These are phyloP conservation scores for Dipodascus geniculatus DNA, from an alignment of 805 yeast genomes.

Conservation along the genomic window DNA sequence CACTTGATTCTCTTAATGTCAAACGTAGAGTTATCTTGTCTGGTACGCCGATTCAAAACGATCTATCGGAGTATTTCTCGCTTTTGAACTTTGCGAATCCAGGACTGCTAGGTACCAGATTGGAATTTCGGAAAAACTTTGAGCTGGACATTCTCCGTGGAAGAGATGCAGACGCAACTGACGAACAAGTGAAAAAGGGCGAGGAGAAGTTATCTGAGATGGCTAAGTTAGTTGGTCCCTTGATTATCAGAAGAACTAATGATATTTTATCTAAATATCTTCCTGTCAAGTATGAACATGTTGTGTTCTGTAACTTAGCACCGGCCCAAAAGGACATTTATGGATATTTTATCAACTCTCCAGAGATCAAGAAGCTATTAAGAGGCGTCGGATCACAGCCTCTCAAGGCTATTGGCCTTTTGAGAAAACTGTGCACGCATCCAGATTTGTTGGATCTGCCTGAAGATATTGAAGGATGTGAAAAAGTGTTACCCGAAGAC, in stretches of 20 bases:
- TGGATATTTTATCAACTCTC: slow-evolving; percentile 62
- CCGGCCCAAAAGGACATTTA: slow-evolving; percentile 68
- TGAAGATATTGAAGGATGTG: slow-evolving; percentile 65
- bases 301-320: slow-evolving; percentile 77
- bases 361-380: slow-evolving; percentile 58
- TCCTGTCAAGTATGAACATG: slow-evolving; percentile 95
- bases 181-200: slow-evolving; percentile 59
- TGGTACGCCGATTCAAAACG: slow-evolving; percentile 96
- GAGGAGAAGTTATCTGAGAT: slow-evolving; percentile 58
- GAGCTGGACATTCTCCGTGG: slow-evolving; percentile 74
- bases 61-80: slow-evolving; percentile 86
- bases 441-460: slow-evolving; percentile 75
- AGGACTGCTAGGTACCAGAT: slow-evolving; percentile 74
- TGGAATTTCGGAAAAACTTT: slow-evolving; percentile 73
- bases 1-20: slow-evolving; percentile 73
- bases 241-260: slow-evolving; percentile 90
- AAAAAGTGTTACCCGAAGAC: slow-evolving; percentile 53
- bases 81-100: slow-evolving; percentile 89
- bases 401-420: slow-evolving; percentile 73
- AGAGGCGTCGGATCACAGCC: slow-evolving; percentile 66
- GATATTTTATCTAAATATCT: slow-evolving; percentile 87
- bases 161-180: slow-evolving; percentile 83
- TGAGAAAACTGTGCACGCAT: slow-evolving; percentile 88
- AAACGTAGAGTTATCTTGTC: slow-evolving; percentile 83
- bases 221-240: slow-evolving; percentile 67